Base-by-base conservation (phyloP, 2,329 filamentous ascomycete genomes). In the Hypomyces perniciosus region DNA sequence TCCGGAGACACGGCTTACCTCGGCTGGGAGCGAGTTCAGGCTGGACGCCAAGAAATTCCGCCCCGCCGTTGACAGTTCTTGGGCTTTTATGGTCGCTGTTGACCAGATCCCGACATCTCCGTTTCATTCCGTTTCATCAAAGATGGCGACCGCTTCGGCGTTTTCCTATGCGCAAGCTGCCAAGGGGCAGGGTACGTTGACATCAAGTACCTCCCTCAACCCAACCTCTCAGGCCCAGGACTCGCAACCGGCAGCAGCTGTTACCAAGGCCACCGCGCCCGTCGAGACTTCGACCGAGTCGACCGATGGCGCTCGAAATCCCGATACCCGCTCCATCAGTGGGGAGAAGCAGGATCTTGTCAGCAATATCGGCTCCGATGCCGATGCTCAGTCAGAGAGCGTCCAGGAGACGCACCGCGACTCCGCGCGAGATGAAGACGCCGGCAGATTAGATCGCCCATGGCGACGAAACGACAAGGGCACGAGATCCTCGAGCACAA, bases 111-210 rank as follows among this genome's bases (percentile, higher is more conserved):
- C 61, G 31, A 26, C 13, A 34, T 31, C 20, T 31, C 34, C 20
- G 5, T 9, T 20, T 4, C n/a, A 6, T 46, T 43, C 37, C 49
- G 40, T 33, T 34, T 44, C 30, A 35, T 40, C 58, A 59, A 62
- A 68, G 53, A 82, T 81, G 79, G 78, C 78, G 57, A 68, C 69
- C 52, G 61, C 80, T 56, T 76, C 81, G 55, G 76, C 81, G 33
- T 96, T 96, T 68, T 96, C 92, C 54, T 97, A 97, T 71, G 92
- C 92, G 62, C 90, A 96, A 78, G 92, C 92, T 65, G 92, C 92
- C 54, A 93, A 93, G 70, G 90, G 91, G 64, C 80, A 86, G 62
- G 73, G 80, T 56, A 55, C 65, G 50, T 61, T 62, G 56, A 66
- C 63, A 29, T 64, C 65, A 52, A 64, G 57, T 57, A 52, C 61